Base-by-base conservation (phyloP, 257 asterid genomes). In the Schizonepeta tenuifolia region DNA sequence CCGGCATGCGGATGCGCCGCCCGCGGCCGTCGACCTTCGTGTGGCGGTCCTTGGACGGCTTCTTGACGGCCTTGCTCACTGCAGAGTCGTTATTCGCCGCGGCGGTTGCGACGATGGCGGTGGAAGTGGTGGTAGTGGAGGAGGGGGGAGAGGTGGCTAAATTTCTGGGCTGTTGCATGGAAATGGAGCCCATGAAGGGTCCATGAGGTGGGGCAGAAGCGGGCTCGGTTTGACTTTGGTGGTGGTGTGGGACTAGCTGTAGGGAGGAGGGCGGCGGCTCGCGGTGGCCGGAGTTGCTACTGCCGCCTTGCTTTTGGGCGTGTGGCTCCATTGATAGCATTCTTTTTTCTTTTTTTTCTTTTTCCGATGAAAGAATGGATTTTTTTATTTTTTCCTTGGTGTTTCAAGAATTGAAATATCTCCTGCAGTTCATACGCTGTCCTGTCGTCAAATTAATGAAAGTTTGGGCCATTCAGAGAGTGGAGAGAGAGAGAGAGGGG, bases 1-100 rank as follows among this genome's bases (percentile, higher is more conserved):
- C 84, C 31, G 90, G 90, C 88, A 86, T 86, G 51, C 90, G 85
- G 26, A 86, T 86, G 64, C 90, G 83, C 71, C 88, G 76, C 35
- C 90, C 90, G 0, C 86, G 87, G 35, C 89, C 89, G 28, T 85
- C 89, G 28, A 85, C 89, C 57, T 85, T 82, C 0, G 87, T 85
- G 71, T 86, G 90, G 43, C 90, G 90, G 72, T 86, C 90, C 33
- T 83, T 83, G 12, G 85, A 77, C 17, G 82, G 81, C 59, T 83
- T 83, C 75, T 83, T 83, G 38, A 53, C 72, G 9, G 75, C 69
- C 44, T 67, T 72, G 69, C 3, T 69, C 50, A 44, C 61, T 1
- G 51, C n/a, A 13, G 73, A 40, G 44, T 24, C 62, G n/a, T 11
- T 74, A 12, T 35, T 41, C 9, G 14, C 47, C 46, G 18, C n/a